Conservation (phyloP, 176 grass and related monocot genomes). For the Triticum turgidum region DNA sequence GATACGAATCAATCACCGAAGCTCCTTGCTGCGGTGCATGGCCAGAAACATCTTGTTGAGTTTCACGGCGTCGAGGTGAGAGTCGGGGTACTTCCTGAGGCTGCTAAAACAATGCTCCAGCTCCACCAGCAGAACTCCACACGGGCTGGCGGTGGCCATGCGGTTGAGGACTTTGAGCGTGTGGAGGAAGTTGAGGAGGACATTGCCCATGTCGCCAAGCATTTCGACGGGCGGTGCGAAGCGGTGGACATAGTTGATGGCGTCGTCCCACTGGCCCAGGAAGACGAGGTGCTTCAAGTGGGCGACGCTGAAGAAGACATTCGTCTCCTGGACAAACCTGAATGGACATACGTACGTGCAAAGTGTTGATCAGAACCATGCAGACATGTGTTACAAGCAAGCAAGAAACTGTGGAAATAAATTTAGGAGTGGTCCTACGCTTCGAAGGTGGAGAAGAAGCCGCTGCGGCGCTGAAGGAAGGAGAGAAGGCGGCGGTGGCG, state of each 20-base stretch:
- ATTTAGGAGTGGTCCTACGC: neutral
- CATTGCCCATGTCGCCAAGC: neutral
- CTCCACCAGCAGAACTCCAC: neutral
- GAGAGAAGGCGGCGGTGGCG: constrained; percentile 26
- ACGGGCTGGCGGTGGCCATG: neutral
- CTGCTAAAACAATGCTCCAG: neutral
- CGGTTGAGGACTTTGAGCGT: neutral
- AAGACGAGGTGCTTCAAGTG: neutral
- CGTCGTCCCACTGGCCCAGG: constrained; percentile 1
- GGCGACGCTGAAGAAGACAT: neutral
- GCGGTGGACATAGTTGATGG: neutral
- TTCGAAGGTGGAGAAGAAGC: neutral
- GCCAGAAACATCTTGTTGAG: neutral
- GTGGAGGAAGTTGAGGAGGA: constrained; percentile 1
- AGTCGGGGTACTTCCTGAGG: neutral
- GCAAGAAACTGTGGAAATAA: neutral
- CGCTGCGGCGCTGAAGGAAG: neutral
- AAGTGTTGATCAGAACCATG: neutral
- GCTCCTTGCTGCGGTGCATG: neutral
- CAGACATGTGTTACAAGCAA: neutral
- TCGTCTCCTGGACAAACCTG: neutral
- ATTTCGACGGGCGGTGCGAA: neutral
- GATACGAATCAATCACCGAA: neutral
- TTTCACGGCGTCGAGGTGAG: neutral
- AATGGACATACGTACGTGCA: neutral